Base-by-base conservation (phyloP, 139 green algal species). In the Tetraselmis striata region DNA sequence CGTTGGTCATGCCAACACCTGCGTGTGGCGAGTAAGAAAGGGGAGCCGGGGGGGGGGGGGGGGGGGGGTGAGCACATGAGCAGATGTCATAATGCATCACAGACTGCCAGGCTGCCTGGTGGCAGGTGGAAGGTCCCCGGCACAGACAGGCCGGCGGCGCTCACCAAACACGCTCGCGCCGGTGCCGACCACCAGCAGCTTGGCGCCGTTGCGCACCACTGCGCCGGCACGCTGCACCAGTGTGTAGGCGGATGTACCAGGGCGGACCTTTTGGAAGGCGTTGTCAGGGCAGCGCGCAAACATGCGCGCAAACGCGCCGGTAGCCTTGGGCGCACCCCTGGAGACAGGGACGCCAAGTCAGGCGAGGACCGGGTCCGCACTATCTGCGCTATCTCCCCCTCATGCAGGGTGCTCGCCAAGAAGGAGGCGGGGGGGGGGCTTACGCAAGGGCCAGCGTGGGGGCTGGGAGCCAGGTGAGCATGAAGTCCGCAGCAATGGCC, bases 401-500 rank as follows among this genome's bases (percentile, higher is more conserved):
- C n/a, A n/a, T n/a, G n/a, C n/a, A n/a, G n/a, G n/a, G n/a, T n/a
- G n/a, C n/a, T n/a, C n/a, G n/a, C n/a, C n/a, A 18, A 67, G 45
- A 18, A 78, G n/a, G 76, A 45, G 5, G 1, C n/a, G 26, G 32
- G 30, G 29, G 29, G 2, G 78, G 23, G 32, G 28, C 30, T 5
- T 29, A 85, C 89, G 31, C 85, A 84, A 90, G 91, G 0, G 87
- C 86, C 76, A 97, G 87, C 1, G 95, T 96, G 28, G 96, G 96
- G 26, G 97, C 97, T 0, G 96, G 96, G 82, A 99, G 91, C 95
- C 96, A 99, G 0, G 98, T 96, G 22, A 99, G 92, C 96, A 99
- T 98, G 92, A 98, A 99, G 87, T 99, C 96, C 0, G 96, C 96
- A 27, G 99, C 92, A 79, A 99, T 87, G 0, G 96, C 96, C 96